Percentiles rank a stretch among this genome's conserved stretches.
phyloP scores from a whole-genome alignment of 179 eudicot genomes.

The Patellifolia procumbens region DNA sequence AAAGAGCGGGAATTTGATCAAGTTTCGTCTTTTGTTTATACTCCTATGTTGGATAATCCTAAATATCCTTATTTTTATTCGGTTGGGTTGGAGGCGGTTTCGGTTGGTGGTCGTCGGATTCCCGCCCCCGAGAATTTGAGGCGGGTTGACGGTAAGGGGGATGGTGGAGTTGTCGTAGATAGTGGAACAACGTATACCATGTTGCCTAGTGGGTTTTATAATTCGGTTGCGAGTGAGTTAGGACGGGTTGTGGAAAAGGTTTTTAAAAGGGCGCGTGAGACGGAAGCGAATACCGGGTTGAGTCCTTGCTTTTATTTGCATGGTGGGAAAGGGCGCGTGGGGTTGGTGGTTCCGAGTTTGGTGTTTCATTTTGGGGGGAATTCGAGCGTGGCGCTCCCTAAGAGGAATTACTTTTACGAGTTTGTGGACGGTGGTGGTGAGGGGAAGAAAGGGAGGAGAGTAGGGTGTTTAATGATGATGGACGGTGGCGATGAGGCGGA shows the following conservation, averaged over 20 bases:
- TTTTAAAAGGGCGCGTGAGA: conserved; percentile 45
- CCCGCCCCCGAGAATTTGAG: conserved; percentile 48
- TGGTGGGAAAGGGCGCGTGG: conserved; percentile 1
- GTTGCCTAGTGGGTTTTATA: conserved; percentile 51
- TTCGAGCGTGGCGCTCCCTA: conserved; percentile 72
- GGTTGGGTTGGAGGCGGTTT: conserved; percentile 49
- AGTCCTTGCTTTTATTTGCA: conserved; percentile 67
- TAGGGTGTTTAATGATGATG: conserved; percentile 90
- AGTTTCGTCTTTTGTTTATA: conserved; percentile 37
- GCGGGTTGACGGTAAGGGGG: conserved; percentile 54
- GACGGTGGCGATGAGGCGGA: conserved; percentile 74
- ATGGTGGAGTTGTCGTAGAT: conserved; percentile 93
- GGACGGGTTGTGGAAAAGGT: conserved; percentile 35
- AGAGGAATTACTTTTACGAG: conserved; percentile 71
- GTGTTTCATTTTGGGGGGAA: conserved; percentile 71
- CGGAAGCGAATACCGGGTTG: conserved; percentile 68
- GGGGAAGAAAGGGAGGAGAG: conserved; percentile 44
- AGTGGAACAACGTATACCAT: conserved; percentile 85
- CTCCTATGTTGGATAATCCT: conserved; percentile 70
- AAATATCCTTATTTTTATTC: conserved; percentile 67
- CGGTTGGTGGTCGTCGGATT: conserved; percentile 43
- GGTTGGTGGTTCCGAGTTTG: conserved; percentile 46
- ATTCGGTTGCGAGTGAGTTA: conserved; percentile 52
- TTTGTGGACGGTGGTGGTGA: conserved; percentile 59
- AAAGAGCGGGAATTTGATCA: conserved; percentile 19